phyloP scores from a whole-genome alignment of 2,329 filamentous ascomycete species.

The Alternaria sp. region DNA sequence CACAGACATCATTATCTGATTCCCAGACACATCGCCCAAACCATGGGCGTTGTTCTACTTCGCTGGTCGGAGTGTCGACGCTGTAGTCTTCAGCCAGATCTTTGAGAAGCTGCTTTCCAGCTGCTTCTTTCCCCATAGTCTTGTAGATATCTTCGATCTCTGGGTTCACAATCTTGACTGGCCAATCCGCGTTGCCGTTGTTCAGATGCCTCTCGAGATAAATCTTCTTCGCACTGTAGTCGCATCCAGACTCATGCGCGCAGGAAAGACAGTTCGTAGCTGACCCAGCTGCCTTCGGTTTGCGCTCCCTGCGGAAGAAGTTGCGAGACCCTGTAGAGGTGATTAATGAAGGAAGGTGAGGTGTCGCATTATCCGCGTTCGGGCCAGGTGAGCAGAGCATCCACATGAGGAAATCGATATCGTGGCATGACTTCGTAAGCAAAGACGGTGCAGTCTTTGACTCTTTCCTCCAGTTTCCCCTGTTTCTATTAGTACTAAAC shows the following conservation, averaged over 20 bases:
- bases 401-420: conserved; percentile 94
- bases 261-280: conserved; percentile 91
- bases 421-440: conserved; percentile 94
- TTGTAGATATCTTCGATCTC: conserved; percentile 82
- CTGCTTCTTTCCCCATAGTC: conserved; percentile 57
- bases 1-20: conserved; percentile 89
- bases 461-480: conserved; percentile 91
- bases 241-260: conserved; percentile 75
- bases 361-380: conserved; percentile 50
- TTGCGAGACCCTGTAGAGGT: conserved; percentile 78
- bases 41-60: conserved; percentile 67
- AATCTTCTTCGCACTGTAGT: conserved; percentile 84
- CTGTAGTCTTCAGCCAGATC: conserved; percentile 64
- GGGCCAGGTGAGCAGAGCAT: conserved; percentile 77
- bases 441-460: conserved; percentile 80
- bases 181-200: conserved; percentile 77
- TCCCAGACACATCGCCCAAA: conserved; percentile 97
- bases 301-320: conserved; percentile 77
- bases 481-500: conserved; percentile 29
- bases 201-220: conserved; percentile 76
- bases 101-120: conserved; percentile 59
- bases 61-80: conserved; percentile 60
- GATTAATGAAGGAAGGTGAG: conserved; percentile 79
- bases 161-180: conserved; percentile 85
- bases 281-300: conserved; percentile 75